These are phyloP conservation scores for Coemansia sp. DNA, from an alignment of 192 early-diverging fungal species.

Conservation along the genomic window DNA sequence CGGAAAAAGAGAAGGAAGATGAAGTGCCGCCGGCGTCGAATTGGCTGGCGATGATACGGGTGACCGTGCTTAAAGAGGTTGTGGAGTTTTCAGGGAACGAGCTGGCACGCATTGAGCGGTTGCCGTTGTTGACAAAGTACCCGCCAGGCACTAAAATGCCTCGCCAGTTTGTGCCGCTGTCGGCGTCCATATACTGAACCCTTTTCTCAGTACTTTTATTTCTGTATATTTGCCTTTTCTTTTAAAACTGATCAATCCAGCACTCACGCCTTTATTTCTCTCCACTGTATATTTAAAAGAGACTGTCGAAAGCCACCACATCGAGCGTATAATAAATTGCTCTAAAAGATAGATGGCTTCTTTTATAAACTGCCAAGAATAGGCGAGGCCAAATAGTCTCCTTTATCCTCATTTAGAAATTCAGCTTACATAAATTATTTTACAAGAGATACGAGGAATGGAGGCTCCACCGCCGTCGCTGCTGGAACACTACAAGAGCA, in stretches of 20 bases:
- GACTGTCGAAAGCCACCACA: too few species aligned
- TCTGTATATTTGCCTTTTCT: conserved; percentile 6
- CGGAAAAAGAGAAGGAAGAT: neutral
- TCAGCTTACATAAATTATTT: too few species aligned
- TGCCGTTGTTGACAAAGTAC: conserved; percentile 14
- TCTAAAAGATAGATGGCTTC: too few species aligned
- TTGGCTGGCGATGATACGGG: conserved; percentile 28
- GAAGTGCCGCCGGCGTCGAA: conserved; percentile 12
- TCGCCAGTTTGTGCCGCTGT: neutral
- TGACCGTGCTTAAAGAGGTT: conserved; percentile 36
- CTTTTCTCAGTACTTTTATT: neutral
- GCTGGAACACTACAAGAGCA: conserved; percentile 35
- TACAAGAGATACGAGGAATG: neutral
- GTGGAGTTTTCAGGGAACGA: conserved; percentile 27
- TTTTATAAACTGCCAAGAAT: too few species aligned
- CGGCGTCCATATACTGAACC: neutral
- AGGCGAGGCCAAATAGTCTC: too few species aligned
- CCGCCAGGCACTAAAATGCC: neutral
- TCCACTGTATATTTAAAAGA: too few species aligned
- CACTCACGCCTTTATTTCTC: too few species aligned
- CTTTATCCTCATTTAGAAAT: neutral
- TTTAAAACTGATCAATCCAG: neutral
- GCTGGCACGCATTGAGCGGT: conserved; percentile 27
- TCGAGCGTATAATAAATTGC: too few species aligned
- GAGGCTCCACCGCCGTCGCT: conserved; percentile 13